Conservation (phyloP, 2,329 filamentous ascomycete species). For the Pestalotiopsis sp. region DNA sequence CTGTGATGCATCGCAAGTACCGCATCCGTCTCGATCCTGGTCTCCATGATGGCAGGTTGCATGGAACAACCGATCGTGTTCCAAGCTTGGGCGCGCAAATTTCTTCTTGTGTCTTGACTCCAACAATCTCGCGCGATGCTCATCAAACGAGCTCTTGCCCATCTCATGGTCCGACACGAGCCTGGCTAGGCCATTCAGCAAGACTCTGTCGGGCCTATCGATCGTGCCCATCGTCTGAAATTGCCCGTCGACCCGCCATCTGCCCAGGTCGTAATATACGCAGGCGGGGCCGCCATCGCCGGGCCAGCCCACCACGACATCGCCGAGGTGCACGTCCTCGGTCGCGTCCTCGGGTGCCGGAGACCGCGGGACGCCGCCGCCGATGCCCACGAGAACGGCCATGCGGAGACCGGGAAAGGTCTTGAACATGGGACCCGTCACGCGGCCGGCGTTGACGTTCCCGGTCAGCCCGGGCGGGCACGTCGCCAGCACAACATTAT, state of each 20-base stretch:
- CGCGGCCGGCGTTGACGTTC: slow-evolving; percentile 16
- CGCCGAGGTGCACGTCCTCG: slow-evolving; percentile 4
- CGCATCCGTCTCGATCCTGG: background rate
- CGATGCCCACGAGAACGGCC: slow-evolving; percentile 18
- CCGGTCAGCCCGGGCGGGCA: slow-evolving; percentile 12
- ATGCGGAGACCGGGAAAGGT: slow-evolving; percentile 20
- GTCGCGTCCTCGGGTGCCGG: background rate
- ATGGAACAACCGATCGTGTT: background rate
- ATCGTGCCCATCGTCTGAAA: background rate
- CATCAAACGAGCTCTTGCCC: background rate
- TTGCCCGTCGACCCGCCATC: background rate
- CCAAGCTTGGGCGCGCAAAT: background rate
- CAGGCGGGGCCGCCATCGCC: background rate
- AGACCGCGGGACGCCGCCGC: slow-evolving; percentile 14
- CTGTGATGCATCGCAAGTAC: background rate
- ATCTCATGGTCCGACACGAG: slow-evolving; percentile 4
- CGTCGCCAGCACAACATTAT: slow-evolving; percentile 20
- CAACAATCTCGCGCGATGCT: background rate
- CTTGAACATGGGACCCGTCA: slow-evolving; percentile 15
- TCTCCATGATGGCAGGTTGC: background rate
- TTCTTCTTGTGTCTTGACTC: background rate
- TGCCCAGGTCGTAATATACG: slow-evolving; percentile 6
- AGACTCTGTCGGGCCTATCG: background rate
- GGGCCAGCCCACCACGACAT: slow-evolving; percentile 8
- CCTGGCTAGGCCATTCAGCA: slow-evolving; percentile 2